These are phyloP conservation scores for Salix caprea DNA, from an alignment of 345 rosid species.

Conservation along the genomic window DNA sequence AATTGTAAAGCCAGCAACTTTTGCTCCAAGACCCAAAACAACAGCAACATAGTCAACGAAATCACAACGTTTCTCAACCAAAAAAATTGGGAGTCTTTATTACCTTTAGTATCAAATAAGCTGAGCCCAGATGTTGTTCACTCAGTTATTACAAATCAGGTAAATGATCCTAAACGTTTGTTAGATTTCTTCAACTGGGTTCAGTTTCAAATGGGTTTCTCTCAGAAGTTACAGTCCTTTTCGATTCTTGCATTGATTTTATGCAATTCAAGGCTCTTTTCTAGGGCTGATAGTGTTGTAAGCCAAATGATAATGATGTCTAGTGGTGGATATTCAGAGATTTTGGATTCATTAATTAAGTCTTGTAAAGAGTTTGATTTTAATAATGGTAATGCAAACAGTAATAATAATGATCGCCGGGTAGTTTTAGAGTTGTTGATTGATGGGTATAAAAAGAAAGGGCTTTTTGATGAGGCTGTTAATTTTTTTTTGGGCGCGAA, in stretches of 20 bases:
- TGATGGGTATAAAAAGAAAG: constrained; percentile 49
- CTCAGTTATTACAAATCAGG: constrained; percentile 46
- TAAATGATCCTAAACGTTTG: constrained; percentile 49
- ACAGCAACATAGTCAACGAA: constrained; percentile 25
- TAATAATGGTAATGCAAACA: constrained; percentile 1
- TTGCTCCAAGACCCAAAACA: not conserved
- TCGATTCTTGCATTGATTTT: constrained; percentile 46
- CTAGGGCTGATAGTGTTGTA: constrained; percentile 36
- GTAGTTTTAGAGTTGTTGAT: constrained; percentile 47
- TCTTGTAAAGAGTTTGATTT: constrained; percentile 34
- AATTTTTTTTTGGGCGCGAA: constrained; percentile 32
- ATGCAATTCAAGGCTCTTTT: constrained; percentile 44
- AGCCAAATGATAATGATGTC: constrained; percentile 40
- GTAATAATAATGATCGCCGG: not conserved
- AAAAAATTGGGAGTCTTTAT: constrained; percentile 45
- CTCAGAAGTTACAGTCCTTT: constrained; percentile 48
- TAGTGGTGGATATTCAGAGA: constrained; percentile 33
- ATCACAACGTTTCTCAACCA: constrained; percentile 42
- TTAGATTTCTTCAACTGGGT: constrained; percentile 63
- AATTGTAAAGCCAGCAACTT: constrained; percentile 19
- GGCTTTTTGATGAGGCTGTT: constrained; percentile 48
- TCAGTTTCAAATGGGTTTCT: constrained; percentile 26
- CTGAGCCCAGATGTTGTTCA: constrained; percentile 60
- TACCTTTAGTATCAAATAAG: constrained; percentile 33
- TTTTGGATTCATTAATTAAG: constrained; percentile 46